Evolutionary conservation across 805 yeast genomes (phyloP).

Genomic region (Tanozyma kutaoensis): DNA sequence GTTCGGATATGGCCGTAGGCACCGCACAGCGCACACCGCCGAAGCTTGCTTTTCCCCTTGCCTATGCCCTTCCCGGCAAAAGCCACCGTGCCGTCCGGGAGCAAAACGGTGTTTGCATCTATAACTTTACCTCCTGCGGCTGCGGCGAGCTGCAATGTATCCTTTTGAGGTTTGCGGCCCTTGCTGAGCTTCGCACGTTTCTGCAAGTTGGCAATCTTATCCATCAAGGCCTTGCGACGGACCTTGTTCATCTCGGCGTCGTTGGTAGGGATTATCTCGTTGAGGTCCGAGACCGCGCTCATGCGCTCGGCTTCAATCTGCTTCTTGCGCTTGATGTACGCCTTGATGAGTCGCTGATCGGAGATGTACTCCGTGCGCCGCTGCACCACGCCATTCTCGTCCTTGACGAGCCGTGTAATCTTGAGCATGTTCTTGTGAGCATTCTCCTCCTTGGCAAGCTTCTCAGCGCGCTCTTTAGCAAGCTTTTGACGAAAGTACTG

Average conservation of each 20-base stretch:
- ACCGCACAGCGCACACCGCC: conserved; percentile 93
- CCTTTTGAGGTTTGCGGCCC: conserved; percentile 21
- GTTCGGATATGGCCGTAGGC: conserved; percentile 92
- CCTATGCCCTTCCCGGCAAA: conserved; percentile 59
- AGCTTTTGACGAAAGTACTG: conserved; percentile 18
- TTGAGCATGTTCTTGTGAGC: conserved; percentile 14
- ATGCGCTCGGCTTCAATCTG: conserved; percentile 41
- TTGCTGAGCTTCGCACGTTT: conserved; percentile 44
- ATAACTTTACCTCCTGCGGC: conserved; percentile 30
- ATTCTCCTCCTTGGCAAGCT: conserved; percentile 13
- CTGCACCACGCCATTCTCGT: conserved; percentile 76
- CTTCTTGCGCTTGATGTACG: conserved; percentile 65
- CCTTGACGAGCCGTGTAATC: conserved; percentile 70
- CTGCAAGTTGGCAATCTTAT: conserved; percentile 70
- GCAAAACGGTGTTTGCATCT: conserved; percentile 28
- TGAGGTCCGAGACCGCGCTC: conserved; percentile 47
- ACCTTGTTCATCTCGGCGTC: conserved; percentile 76
- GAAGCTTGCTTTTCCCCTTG: conserved; percentile 56
- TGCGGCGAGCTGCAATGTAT: conserved; percentile 23
- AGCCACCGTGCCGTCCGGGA: conserved; percentile 31
- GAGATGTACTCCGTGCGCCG: conserved; percentile 64
- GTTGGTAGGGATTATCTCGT: conserved; percentile 62
- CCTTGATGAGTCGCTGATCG: conserved; percentile 79
- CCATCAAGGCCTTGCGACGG: conserved; percentile 64
- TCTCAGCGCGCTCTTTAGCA: conserved; percentile 20